phyloP scores from a whole-genome alignment of 768 basidiomycete genomes.

The Rhodosporidiobolus sp. region DNA sequence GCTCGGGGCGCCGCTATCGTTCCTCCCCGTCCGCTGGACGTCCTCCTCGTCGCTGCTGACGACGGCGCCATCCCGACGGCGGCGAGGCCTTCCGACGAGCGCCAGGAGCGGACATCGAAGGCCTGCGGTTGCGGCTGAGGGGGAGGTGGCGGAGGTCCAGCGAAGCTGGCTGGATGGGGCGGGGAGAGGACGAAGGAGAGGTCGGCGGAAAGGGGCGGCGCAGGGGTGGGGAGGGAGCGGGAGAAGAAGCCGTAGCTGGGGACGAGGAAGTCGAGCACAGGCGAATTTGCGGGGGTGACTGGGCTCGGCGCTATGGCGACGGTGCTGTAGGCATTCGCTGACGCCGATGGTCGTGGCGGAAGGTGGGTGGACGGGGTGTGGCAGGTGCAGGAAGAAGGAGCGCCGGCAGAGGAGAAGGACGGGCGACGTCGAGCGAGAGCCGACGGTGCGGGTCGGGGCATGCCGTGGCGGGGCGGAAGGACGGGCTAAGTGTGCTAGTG shows the following conservation, averaged over 20 bases:
- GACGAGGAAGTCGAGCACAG: conserved; percentile 29
- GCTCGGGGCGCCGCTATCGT: neutral
- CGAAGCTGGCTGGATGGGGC: neutral
- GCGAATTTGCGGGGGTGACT: neutral
- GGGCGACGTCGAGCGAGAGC: neutral
- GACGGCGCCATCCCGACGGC: neutral
- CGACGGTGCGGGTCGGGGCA: neutral
- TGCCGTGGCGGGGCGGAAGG: neutral
- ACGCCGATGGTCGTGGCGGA: neutral
- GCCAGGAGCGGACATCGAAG: conserved; percentile 22
- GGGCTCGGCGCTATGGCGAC: neutral
- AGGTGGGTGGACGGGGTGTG: neutral
- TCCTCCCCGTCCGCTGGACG: neutral
- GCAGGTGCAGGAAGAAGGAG: neutral
- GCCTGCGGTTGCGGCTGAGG: neutral
- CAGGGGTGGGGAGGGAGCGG: too few relatives aligned
- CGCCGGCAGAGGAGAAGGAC: neutral
- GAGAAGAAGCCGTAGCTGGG: neutral
- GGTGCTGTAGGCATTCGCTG: neutral
- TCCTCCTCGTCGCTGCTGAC: too few relatives aligned
- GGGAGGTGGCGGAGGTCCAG: conserved; percentile 2
- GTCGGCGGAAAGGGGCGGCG: neutral
- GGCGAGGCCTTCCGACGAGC: neutral
- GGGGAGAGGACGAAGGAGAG: neutral
- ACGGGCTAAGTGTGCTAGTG: neutral